Percentiles rank a stretch among this genome's conserved stretches.
These are phyloP conservation scores for Nannochloris sp. DNA, from an alignment of 139 green algal species.

Conservation along the genomic window DNA sequence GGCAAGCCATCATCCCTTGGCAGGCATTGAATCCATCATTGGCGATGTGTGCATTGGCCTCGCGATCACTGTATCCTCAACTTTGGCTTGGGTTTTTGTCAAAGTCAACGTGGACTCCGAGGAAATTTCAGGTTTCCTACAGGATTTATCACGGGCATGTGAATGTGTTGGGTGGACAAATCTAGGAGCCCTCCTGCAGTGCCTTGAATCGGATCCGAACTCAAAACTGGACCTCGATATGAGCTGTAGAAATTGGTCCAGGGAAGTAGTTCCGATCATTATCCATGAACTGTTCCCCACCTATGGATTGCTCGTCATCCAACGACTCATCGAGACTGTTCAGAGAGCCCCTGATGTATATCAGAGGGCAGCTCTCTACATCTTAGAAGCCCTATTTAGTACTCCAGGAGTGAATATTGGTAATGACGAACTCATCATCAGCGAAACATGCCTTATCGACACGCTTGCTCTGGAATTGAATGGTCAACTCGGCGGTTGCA, in stretches of 20 bases:
- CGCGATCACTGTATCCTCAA: constrained; percentile 47
- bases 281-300: constrained; percentile 34
- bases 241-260: constrained; percentile 8
- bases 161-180: constrained; percentile 28
- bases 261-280: constrained; percentile 14
- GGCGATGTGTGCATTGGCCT: constrained; percentile 37
- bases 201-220: constrained; percentile 8
- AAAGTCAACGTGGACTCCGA: constrained; percentile 33
- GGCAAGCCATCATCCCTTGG: too few species aligned
- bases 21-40: background rate
- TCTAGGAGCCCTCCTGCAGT: constrained; percentile 21
- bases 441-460: constrained; percentile 1
- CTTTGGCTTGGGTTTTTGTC: constrained; percentile 64
- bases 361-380: constrained; percentile 17
- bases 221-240: constrained; percentile 3
- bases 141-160: constrained; percentile 18
- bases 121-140: constrained; percentile 14
- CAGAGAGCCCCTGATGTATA: constrained; percentile 14
- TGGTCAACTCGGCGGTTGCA: constrained; percentile 7
- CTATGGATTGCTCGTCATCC: constrained; percentile 18
- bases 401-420: constrained; percentile 12
- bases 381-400: constrained; percentile 19
- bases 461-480: constrained; percentile 11
- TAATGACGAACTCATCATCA: background rate
- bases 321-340: constrained; percentile 37